A percentile compares a stretch with the other conserved stretches of the same genome.
phyloP scores from a whole-genome alignment of 768 basidiomycete genomes.

The Podaxis carcinomalis region DNA sequence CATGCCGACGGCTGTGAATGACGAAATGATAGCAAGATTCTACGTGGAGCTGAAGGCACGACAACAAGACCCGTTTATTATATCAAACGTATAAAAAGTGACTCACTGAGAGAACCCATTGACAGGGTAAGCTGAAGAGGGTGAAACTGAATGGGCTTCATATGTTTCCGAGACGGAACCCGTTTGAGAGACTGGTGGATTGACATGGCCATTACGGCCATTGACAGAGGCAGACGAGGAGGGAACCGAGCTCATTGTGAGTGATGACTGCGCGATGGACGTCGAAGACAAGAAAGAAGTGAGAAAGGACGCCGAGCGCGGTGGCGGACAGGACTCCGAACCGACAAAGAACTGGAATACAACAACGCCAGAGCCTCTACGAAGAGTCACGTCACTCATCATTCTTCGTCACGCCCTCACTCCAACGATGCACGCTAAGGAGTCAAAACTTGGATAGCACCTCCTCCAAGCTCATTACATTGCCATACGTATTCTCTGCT shows the following conservation, averaged over 20 bases:
- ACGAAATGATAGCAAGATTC: conserved; percentile 3
- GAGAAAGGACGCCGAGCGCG: conserved; percentile 11
- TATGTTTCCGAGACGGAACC: conserved; percentile 29
- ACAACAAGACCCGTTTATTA: conserved; percentile 1
- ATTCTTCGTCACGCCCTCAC: conserved; percentile 1
- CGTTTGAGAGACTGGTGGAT: conserved; percentile 40
- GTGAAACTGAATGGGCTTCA: conserved; percentile 29
- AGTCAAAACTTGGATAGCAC: conserved; percentile 8
- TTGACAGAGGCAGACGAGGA: conserved; percentile 44
- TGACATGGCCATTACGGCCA: conserved; percentile 46
- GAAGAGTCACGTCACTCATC: conserved; percentile 3
- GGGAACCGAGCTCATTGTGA: conserved; percentile 32
- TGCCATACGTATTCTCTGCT: conserved; percentile 32
- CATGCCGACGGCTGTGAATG: neutral
- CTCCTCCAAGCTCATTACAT: conserved; percentile 30
- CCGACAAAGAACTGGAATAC: conserved; percentile 7
- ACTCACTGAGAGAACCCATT: conserved; percentile 66
- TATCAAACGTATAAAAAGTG: conserved; percentile 2
- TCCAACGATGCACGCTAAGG: neutral
- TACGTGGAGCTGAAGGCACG: neutral
- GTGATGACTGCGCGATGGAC: conserved; percentile 10
- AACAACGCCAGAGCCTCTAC: neutral
- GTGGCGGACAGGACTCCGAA: conserved; percentile 1
- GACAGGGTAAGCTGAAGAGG: conserved; percentile 37
- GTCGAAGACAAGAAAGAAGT: conserved; percentile 13